Percentiles rank a stretch among this genome's conserved stretches.
Conservation (phyloP, 768 basidiomycete species). For the Leucosporidium yakuticum region DNA sequence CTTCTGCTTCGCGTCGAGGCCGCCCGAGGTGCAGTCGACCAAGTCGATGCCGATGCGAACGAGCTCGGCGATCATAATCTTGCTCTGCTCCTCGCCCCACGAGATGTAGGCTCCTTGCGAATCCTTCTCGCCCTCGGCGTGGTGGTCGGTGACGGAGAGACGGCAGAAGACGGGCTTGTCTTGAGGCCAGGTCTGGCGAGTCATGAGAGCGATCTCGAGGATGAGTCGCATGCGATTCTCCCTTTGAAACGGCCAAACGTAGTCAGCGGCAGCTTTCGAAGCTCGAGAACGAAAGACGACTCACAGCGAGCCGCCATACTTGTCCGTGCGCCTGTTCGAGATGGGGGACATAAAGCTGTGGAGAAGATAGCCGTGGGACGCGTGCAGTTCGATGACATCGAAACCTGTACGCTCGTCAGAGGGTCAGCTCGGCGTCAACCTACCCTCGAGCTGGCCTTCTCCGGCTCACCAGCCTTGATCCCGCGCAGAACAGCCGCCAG, state of each 20-base stretch:
- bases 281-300: background rate
- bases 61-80: conserved; percentile 40
- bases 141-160: conserved; percentile 64
- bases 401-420: background rate
- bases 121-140: conserved; percentile 54
- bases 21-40: conserved; percentile 66
- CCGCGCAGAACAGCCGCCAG: conserved; percentile 39
- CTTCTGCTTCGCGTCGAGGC: conserved; percentile 49
- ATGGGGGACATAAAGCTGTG: conserved; percentile 61
- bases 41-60: conserved; percentile 62
- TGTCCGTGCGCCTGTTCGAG: conserved; percentile 64
- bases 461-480: conserved; percentile 11
- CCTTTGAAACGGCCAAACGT: background rate
- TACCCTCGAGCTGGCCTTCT: no score
- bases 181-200: conserved; percentile 55
- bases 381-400: conserved; percentile 44
- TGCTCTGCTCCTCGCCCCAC: conserved; percentile 76
- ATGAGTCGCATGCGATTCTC: conserved; percentile 63
- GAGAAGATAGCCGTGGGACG: conserved; percentile 35
- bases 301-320: conserved; percentile 61
- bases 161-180: conserved; percentile 67
- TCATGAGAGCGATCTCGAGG: conserved; percentile 53
- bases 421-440: no score
- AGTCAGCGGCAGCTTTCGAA: conserved; percentile 35
- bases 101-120: conserved; percentile 55